Conservation (phyloP, 306 rosid genomes). For the Coriaria nepalensis region DNA sequence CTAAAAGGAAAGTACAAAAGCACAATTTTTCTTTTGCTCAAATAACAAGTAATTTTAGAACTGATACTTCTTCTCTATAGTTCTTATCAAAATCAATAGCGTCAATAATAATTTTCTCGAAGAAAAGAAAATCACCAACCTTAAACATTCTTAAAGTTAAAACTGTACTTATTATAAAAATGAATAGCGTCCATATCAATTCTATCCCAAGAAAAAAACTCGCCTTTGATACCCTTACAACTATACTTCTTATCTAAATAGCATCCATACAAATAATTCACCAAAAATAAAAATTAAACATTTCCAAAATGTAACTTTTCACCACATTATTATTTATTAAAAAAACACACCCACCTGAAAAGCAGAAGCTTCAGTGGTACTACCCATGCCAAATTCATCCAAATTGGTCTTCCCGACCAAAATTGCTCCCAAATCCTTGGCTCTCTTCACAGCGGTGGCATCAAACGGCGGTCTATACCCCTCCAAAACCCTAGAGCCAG, state of each 20-base stretch:
- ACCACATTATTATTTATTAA: not conserved
- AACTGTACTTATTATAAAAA: too few relatives aligned
- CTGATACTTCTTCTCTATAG: too few relatives aligned
- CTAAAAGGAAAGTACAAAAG: conserved; percentile 15
- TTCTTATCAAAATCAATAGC: too few relatives aligned
- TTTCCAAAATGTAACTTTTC: too few relatives aligned
- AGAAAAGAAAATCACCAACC: too few relatives aligned
- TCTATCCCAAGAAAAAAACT: too few relatives aligned
- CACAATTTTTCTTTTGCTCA: too few relatives aligned
- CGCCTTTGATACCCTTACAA: too few relatives aligned
- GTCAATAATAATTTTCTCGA: too few relatives aligned
- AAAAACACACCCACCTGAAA: conserved; percentile 45
- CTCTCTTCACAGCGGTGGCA: conserved; percentile 68
- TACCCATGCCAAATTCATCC: conserved; percentile 99
- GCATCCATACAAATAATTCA: not conserved
- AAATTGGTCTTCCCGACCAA: conserved; percentile 84
- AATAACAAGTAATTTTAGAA: too few relatives aligned
- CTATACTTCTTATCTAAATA: not conserved
- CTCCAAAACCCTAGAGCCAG: conserved; percentile 60
- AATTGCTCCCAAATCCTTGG: conserved; percentile 67
- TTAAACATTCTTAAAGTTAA: too few relatives aligned
- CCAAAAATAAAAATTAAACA: not conserved
- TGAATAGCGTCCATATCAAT: too few relatives aligned
- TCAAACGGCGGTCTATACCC: conserved; percentile 78
- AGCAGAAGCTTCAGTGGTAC: conserved; percentile 90